A percentile compares a stretch with the other conserved stretches of the same genome.
Conservation (phyloP, 768 basidiomycete species). For the Lentinula sp. region DNA sequence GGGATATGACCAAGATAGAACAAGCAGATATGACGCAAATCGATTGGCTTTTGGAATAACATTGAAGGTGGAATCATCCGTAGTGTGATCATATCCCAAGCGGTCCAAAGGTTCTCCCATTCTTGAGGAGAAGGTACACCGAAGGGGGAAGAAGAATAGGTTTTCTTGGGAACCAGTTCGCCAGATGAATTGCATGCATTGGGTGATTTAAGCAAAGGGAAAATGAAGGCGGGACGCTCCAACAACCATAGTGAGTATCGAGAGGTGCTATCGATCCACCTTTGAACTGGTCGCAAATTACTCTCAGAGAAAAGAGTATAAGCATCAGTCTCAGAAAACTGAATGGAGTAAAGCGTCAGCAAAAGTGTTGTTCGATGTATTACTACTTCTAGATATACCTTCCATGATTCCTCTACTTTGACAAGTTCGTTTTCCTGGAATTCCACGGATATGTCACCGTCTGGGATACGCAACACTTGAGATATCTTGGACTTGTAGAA, state of each 20-base stretch:
- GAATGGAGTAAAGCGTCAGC: background rate
- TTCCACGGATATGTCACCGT: slow-evolving; percentile 31
- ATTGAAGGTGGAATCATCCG: slow-evolving; percentile 85
- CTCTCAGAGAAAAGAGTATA: slow-evolving; percentile 64
- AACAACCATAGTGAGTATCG: slow-evolving; percentile 88
- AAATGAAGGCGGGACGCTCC: slow-evolving; percentile 77
- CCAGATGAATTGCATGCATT: slow-evolving; percentile 14
- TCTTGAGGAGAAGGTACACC: slow-evolving; percentile 69
- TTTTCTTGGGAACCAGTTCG: slow-evolving; percentile 15
- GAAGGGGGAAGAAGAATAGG: slow-evolving; percentile 39
- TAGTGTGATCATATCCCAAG: slow-evolving; percentile 82
- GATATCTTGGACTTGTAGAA: slow-evolving; percentile 64
- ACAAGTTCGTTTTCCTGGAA: slow-evolving; percentile 74
- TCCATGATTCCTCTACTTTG: slow-evolving; percentile 83
- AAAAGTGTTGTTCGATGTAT: background rate
- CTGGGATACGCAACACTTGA: slow-evolving; percentile 53
- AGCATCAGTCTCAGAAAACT: slow-evolving; percentile 80
- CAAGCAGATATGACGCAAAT: slow-evolving; percentile 92
- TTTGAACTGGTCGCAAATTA: slow-evolving; percentile 77
- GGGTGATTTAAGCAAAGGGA: slow-evolving; percentile 54
- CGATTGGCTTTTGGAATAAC: slow-evolving; percentile 87
- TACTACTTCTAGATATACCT: slow-evolving; percentile 44
- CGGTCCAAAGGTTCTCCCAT: slow-evolving; percentile 80
- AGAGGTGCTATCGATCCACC: slow-evolving; percentile 72
- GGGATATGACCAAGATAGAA: slow-evolving; percentile 97